phyloP scores from a whole-genome alignment of 176 grass and related monocot species.

The Aegilops sharonensis region DNA sequence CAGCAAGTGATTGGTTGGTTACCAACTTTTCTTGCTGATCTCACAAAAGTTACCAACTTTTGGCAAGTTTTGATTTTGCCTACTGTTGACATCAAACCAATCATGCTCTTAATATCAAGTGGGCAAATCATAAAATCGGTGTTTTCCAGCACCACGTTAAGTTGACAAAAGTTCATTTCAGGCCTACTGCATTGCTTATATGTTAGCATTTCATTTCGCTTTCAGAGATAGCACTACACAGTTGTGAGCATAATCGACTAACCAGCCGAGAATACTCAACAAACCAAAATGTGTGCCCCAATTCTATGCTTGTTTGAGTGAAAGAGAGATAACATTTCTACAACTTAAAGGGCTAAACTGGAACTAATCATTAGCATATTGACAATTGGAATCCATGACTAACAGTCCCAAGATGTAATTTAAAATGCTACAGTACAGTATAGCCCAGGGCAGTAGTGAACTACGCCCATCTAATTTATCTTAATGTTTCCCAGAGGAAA shows the following conservation, averaged over 20 bases:
- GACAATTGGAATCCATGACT: not conserved
- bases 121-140: not conserved
- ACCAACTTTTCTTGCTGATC: too few species aligned
- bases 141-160: not conserved
- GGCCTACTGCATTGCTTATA: not conserved
- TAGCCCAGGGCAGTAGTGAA: not conserved
- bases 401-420: not conserved
- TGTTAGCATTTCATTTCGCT: not conserved
- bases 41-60: too few species aligned
- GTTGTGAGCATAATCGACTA: not conserved
- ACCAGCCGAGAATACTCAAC: not conserved
- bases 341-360: not conserved
- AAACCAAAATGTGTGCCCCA: not conserved
- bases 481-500: not conserved
- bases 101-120: not conserved
- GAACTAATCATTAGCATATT: not conserved
- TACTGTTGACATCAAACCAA: too few species aligned
- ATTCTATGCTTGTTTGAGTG: not conserved
- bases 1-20: too few species aligned
- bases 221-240: not conserved
- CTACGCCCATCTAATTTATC: not conserved
- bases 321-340: not conserved
- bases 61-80: too few species aligned
- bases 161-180: not conserved
- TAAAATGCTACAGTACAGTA: not conserved